Evolutionary conservation across 2,329 filamentous ascomycete species (phyloP), one percentile per base, ranked within the genome.

Genomic region (Xylariaceae sp.): DNA sequence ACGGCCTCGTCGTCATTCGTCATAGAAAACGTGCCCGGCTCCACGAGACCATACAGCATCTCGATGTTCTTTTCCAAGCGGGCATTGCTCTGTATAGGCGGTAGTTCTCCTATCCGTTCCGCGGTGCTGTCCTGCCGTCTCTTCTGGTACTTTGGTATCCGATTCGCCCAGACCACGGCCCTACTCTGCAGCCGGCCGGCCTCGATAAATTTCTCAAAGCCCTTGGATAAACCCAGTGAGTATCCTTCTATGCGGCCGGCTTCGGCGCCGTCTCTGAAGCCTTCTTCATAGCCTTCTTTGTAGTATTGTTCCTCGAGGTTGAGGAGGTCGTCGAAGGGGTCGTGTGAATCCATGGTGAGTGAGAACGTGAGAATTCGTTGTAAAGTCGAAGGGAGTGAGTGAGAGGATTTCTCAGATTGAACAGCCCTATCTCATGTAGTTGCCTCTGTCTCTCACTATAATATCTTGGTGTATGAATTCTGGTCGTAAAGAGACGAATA

Each of bases 131-230:
- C 11, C 11, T 4, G 35, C n/a, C 53, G 53, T 39, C 51, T 41
- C 41, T 56, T 44, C 53, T 59, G 66, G 48, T 61, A 65, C 58
- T 57, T 64, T 49, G 78, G 78, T 9, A 92, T 74, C 56, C 92
- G 81, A 61, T 89, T 88, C 10, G 87, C 86, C 92, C 93, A 97
- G n/a, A 97, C 80, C 23, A 89, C 76, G 11, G 90, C 86, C 68
- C 86, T 87, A 50, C 91, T 90, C 67, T 93, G 88, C 37, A 97
- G 75, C 60, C 82, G 81, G 2, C 93, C 93, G 73, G 91, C 83
- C 63, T 91, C 87, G 48, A 89, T 72, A 70, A 95, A 97, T 75
- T 96, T 97, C 68, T 96, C 90, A 68, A 94, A 97, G 0, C 92
- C 93, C 65, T 92, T 94, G 72, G 95, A 89, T 48, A 97, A 84